A percentile compares a stretch with the other conserved stretches of the same genome.
These are phyloP conservation scores for Aspergillus sclerotioniger DNA, from an alignment of 495 filamentous ascomycete genomes.

Conservation along the genomic window DNA sequence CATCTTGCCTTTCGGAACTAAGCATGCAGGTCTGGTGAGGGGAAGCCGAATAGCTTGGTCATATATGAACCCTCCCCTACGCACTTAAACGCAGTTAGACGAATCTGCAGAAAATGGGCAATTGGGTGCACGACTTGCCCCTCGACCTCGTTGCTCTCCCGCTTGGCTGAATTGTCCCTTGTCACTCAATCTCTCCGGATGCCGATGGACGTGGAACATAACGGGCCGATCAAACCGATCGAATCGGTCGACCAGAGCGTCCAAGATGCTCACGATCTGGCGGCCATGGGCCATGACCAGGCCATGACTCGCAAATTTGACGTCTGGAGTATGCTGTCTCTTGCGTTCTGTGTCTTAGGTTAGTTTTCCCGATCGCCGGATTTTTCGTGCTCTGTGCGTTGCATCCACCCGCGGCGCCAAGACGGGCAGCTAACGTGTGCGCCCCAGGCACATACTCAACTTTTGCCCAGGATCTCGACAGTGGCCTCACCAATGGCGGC, in stretches of 20 bases:
- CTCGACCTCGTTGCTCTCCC: neutral
- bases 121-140: neutral
- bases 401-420: neutral
- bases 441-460: slow-evolving; percentile 42
- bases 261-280: slow-evolving; percentile 50
- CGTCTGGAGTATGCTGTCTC: slow-evolving; percentile 44
- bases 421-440: neutral
- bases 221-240: slow-evolving; percentile 29
- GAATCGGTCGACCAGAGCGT: slow-evolving; percentile 32
- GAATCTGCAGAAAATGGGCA: slow-evolving; percentile 5
- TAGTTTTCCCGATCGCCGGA: neutral
- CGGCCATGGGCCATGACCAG: slow-evolving; percentile 50
- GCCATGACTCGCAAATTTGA: slow-evolving; percentile 46
- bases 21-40: slow-evolving; percentile 1
- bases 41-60: neutral
- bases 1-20: neutral
- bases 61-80: slow-evolving; percentile 1
- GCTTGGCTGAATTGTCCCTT: neutral
- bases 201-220: slow-evolving; percentile 37
- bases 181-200: neutral
- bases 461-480: slow-evolving; percentile 43
- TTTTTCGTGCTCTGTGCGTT: neutral
- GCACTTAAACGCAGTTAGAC: neutral
- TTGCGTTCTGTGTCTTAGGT: slow-evolving; percentile 45
- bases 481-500: slow-evolving; percentile 44